Percentiles rank a stretch among this genome's conserved stretches.
Evolutionary conservation across 768 basidiomycete genomes (phyloP).

Genomic region (Candolleomyces efflorescens): DNA sequence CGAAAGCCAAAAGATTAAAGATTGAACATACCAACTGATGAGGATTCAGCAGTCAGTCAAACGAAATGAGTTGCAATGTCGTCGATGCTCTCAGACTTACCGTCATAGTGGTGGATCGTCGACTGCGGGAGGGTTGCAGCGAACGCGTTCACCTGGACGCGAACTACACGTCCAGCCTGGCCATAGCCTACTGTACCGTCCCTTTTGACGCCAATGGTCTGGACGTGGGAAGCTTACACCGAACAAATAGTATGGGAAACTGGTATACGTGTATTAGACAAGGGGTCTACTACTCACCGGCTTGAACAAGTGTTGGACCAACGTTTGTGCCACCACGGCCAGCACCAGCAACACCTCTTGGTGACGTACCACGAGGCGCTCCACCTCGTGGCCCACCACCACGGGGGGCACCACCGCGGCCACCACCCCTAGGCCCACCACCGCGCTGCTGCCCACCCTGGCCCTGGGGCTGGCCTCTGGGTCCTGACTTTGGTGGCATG

Average conservation of each 20-base stretch:
- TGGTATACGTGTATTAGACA: neutral
- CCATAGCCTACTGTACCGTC: constrained; percentile 27
- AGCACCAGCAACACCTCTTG: neutral
- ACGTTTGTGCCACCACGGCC: neutral
- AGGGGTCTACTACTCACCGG: neutral
- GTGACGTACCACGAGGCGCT: constrained; percentile 2
- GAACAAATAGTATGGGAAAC: neutral
- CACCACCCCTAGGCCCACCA: constrained; percentile 5
- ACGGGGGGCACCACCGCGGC: constrained; percentile 6
- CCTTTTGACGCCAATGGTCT: constrained; percentile 29
- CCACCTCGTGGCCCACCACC: neutral
- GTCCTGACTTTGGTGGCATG: neutral
- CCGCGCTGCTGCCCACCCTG: too few species aligned
- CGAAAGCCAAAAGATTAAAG: neutral
- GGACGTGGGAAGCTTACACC: constrained; percentile 17
- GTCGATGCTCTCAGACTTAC: constrained; percentile 35
- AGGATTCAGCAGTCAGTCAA: neutral
- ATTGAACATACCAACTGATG: constrained; percentile 37
- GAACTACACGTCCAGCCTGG: constrained; percentile 20
- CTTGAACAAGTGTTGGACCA: neutral
- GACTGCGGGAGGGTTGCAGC: constrained; percentile 48
- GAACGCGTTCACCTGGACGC: constrained; percentile 54
- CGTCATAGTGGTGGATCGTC: constrained; percentile 74
- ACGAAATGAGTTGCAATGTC: too few species aligned
- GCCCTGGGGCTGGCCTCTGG: neutral